Evolutionary conservation across 2,329 filamentous ascomycete species (phyloP).

Genomic region (Lasiodiplodia hormozganensis): DNA sequence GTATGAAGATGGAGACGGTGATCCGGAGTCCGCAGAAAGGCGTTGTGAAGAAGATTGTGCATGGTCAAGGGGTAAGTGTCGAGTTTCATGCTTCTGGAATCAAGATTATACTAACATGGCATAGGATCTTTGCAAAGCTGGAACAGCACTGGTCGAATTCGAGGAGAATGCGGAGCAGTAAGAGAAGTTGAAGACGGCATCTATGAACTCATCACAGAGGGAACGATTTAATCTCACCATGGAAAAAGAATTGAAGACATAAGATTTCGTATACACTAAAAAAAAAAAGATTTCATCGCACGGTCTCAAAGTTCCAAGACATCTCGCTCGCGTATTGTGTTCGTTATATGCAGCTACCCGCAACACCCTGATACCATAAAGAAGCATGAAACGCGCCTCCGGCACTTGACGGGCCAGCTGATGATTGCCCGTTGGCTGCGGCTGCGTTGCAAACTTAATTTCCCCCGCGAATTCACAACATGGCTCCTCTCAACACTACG

Average conservation of each 20-base stretch:
- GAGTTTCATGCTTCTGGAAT: neutral
- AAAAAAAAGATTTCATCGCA: neutral
- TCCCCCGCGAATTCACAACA: neutral
- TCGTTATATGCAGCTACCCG: neutral
- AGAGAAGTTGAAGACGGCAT: neutral
- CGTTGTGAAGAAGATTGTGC: constrained; percentile 55
- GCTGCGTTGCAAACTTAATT: neutral
- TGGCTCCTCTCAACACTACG: neutral
- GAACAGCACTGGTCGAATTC: constrained; percentile 55
- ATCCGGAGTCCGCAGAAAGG: constrained; percentile 59
- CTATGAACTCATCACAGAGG: neutral
- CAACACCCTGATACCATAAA: neutral
- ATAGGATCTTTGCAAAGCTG: constrained; percentile 52
- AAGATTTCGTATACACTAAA: neutral
- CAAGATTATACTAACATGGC: neutral
- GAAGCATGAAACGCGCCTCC: neutral
- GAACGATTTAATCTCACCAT: neutral
- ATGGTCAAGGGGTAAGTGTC: constrained; percentile 53
- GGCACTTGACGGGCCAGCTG: neutral
- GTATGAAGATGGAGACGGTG: constrained; percentile 65
- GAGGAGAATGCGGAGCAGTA: constrained; percentile 30
- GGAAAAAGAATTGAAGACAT: neutral
- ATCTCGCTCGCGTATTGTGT: neutral
- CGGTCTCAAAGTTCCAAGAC: neutral
- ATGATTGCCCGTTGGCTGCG: too few species aligned